Base-by-base conservation (phyloP, 805 yeast species). In the Metschnikowia kofuensis region DNA sequence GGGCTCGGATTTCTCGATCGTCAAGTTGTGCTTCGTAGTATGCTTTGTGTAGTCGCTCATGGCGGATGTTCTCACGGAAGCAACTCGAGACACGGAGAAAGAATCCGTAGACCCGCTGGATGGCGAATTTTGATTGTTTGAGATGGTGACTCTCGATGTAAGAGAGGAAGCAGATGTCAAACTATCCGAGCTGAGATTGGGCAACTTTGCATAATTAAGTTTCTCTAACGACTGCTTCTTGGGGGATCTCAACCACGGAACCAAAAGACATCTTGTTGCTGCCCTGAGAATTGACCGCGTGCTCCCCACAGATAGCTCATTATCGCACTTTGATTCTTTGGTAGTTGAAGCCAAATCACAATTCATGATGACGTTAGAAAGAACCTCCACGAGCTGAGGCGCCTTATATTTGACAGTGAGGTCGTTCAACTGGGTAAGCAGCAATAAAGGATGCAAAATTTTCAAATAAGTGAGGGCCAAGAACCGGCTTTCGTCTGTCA, bases 391-490 rank as follows among this genome's bases (percentile, higher is more conserved):
- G 7, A 91, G 59, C 44, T 80, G 85, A 0, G 69, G 74, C 15
- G 68, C 72, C 57, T 87, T 85, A 64, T 89, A 88, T 8, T 72
- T 72, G 2, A 81, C 77, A 1, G 66, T 65, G 12, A 75, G 62
- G 16, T 72, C 74, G 27, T 48, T 54, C 46, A 89, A 68, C 57
- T 85, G 87, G 0, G 92, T 78, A 56, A 82, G 82, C 49, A 78
- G 71, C 31, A 91, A 65, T 59, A 91, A 66, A 1, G 95, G 96
- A 53, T 81, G 75, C 30, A 92, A 57, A 2, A 90, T 89, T 48
- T 94, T 75, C 38, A 91, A 67, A 58, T 85, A 89, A 2, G 75
- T 67, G 28, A 71, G 53, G 6, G 68, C 61, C 34, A 73, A 53
- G 16, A 65, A 52, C 10, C 89, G 81, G 59, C 84, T 84, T 47